Conservation (phyloP, 495 filamentous ascomycete genomes). For the Trichoderma orchidacearum region DNA sequence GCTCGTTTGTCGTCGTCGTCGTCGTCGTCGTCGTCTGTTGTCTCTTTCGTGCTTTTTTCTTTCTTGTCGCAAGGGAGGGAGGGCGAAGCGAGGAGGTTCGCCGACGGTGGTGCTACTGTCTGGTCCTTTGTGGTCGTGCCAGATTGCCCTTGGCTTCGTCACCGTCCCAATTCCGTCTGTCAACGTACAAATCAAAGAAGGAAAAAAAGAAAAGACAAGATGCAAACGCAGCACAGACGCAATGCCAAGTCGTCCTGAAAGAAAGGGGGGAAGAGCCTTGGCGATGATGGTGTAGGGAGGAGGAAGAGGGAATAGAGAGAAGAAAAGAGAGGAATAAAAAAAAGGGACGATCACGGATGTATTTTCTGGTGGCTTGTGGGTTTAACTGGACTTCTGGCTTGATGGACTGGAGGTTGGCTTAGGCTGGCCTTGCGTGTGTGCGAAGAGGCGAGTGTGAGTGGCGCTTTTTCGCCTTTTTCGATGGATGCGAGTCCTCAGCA, state of each 20-base stretch:
- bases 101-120: not conserved
- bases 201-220: conserved; percentile 3
- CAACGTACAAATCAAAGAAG: conserved; percentile 4
- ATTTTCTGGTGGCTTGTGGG: not conserved
- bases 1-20: not conserved
- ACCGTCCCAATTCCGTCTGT: not conserved
- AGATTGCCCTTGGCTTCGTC: not conserved
- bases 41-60: not conserved
- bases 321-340: conserved; percentile 3
- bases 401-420: not conserved
- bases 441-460: too few species aligned
- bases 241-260: not conserved
- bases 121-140: not conserved
- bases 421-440: too few species aligned
- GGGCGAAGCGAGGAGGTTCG: not conserved
- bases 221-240: not conserved
- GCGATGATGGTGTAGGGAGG: conserved; percentile 8
- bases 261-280: conserved; percentile 6
- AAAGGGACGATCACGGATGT: conserved; percentile 4
- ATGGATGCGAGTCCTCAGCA: not conserved
- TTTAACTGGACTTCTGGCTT: not conserved
- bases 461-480: not conserved
- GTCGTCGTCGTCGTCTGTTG: not conserved
- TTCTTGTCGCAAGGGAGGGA: not conserved
- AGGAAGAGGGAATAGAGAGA: conserved; percentile 6